Conservation (phyloP, 73 alveolate species). For the Blepharisma stoltei region DNA sequence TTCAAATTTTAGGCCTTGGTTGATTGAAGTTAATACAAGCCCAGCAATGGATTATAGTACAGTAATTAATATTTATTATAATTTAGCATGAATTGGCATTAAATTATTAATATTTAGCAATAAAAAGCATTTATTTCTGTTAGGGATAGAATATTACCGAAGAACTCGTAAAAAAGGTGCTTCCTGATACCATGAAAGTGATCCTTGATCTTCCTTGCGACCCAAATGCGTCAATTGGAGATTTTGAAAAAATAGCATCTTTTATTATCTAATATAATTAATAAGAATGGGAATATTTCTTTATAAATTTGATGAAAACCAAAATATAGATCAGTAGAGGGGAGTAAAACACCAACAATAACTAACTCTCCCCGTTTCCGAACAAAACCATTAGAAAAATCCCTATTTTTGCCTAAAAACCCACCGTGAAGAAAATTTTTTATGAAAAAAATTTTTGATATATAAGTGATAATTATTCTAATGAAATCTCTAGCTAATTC, state of each 20-base stretch:
- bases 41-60: constrained; percentile 95
- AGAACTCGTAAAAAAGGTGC: constrained; percentile 1
- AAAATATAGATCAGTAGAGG: neutral
- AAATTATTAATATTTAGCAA: too few species aligned
- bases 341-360: neutral
- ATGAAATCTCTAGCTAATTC: too few species aligned
- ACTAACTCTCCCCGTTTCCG: too few species aligned
- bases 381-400: too few species aligned
- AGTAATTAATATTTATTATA: neutral
- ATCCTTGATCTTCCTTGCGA: neutral
- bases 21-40: constrained; percentile 80
- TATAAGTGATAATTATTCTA: too few species aligned
- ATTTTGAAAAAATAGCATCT: too few species aligned
- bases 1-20: constrained; percentile 78
- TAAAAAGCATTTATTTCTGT: too few species aligned
- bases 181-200: neutral
- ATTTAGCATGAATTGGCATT: too few species aligned
- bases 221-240: too few species aligned
- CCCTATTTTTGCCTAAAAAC: too few species aligned
- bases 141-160: constrained; percentile 9
- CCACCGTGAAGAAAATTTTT: too few species aligned
- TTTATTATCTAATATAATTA: neutral
- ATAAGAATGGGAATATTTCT: constrained; percentile 8
- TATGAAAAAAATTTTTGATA: too few species aligned
- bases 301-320: neutral